Percentiles rank a stretch among this genome's conserved stretches.
Evolutionary conservation across 306 rosid genomes (phyloP).

Genomic region (Trifolium subterraneum): DNA sequence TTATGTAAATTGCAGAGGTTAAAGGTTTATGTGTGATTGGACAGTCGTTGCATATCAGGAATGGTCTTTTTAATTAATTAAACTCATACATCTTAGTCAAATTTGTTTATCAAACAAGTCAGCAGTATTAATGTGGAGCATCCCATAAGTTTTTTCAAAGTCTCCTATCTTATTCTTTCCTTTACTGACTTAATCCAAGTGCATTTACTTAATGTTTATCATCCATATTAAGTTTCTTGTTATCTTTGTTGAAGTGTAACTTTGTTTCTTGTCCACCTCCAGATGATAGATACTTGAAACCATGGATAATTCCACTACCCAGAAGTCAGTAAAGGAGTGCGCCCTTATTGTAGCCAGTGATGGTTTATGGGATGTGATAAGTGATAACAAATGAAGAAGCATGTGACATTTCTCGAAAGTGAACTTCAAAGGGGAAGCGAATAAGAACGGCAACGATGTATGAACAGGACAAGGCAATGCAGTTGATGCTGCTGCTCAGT

Average conservation of each 20-base stretch:
- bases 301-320: too few relatives aligned
- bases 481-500: too few relatives aligned
- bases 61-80: not conserved
- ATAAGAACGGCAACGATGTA: too few relatives aligned
- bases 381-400: too few relatives aligned
- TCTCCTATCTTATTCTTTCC: not conserved
- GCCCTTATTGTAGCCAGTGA: too few relatives aligned
- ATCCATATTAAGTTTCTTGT: not conserved
- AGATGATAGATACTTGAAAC: too few relatives aligned
- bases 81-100: not conserved
- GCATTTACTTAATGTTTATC: not conserved
- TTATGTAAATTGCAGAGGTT: not conserved
- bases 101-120: not conserved
- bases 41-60: not conserved
- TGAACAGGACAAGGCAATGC: too few relatives aligned
- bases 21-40: not conserved
- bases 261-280: too few relatives aligned
- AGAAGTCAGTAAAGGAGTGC: too few relatives aligned
- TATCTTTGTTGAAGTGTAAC: not conserved
- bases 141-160: not conserved
- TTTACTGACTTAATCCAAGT: not conserved
- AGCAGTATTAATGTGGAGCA: not conserved
- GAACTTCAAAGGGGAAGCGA: too few relatives aligned
- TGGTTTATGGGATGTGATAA: too few relatives aligned
- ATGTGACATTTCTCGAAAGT: too few relatives aligned